phyloP scores from a whole-genome alignment of 129 eudicot genomes.

The Smallanthus sonchifolius region DNA sequence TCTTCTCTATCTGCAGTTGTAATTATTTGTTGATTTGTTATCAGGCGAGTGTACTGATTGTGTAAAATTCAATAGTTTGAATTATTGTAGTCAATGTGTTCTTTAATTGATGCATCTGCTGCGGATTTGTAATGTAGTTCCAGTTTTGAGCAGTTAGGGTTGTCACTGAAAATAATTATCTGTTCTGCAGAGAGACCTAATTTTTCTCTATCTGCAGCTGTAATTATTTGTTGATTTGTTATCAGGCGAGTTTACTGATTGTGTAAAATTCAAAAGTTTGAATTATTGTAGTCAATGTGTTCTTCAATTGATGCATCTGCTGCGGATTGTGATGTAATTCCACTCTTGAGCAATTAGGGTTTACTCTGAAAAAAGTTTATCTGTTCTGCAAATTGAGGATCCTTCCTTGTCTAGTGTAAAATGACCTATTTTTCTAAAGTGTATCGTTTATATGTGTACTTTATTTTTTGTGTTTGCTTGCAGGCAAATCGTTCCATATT shows the following conservation, averaged over 20 bases:
- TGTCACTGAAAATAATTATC: not conserved
- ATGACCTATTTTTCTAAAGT: not conserved
- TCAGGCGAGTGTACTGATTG: not conserved
- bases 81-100: not conserved
- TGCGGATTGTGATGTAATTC: not conserved
- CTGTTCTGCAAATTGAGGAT: not conserved
- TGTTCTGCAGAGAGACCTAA: not conserved
- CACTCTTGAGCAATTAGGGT: not conserved
- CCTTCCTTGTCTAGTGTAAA: conserved; percentile 2
- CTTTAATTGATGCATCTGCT: not conserved
- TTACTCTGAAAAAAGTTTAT: not conserved
- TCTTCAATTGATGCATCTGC: not conserved
- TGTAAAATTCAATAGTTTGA: not conserved
- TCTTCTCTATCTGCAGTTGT: not conserved
- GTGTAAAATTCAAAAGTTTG: not conserved
- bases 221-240: not conserved
- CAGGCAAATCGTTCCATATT: conserved; percentile 94
- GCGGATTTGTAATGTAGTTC: not conserved
- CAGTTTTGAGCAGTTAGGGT: not conserved
- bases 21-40: not conserved
- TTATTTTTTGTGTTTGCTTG: not conserved
- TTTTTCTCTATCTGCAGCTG: not conserved
- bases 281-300: not conserved
- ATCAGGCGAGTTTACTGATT: not conserved
- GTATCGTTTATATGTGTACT: not conserved